A percentile compares a stretch with the other conserved stretches of the same genome.
These are phyloP conservation scores for Leishmania aethiopica DNA, from an alignment of 208 protist species.

Conservation along the genomic window DNA sequence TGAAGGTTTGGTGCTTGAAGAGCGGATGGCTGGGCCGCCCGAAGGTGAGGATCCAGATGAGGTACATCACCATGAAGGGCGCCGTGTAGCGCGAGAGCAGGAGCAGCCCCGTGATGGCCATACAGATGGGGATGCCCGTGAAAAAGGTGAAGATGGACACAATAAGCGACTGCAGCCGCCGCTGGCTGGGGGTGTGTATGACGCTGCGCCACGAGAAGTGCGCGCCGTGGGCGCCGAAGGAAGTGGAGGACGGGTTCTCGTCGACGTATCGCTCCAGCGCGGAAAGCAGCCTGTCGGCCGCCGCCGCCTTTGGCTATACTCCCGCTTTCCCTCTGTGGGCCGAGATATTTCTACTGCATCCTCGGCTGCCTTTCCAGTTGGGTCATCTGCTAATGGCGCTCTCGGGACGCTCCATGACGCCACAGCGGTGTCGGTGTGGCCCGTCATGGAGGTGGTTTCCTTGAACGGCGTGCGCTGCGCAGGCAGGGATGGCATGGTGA, in stretches of 20 bases:
- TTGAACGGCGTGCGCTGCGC: background rate
- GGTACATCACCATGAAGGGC: slow-evolving; percentile 64
- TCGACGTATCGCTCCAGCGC: slow-evolving; percentile 59
- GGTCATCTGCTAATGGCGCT: background rate
- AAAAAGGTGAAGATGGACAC: slow-evolving; percentile 72
- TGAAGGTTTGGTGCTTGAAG: slow-evolving; percentile 26
- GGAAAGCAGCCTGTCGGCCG: slow-evolving; percentile 37
- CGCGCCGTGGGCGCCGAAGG: slow-evolving; percentile 25
- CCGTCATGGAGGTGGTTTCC: background rate
- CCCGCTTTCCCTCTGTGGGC: background rate
- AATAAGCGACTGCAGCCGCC: slow-evolving; percentile 51
- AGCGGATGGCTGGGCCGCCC: slow-evolving; percentile 52
- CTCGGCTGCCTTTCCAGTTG: background rate
- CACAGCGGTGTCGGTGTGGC: background rate
- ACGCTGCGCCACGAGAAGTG: slow-evolving; percentile 49
- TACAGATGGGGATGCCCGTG: slow-evolving; percentile 58
- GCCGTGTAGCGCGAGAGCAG: slow-evolving; percentile 53
- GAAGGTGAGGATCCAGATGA: slow-evolving; percentile 71
- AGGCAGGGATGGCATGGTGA: slow-evolving; percentile 4
- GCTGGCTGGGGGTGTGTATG: slow-evolving; percentile 50
- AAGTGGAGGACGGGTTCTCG: slow-evolving; percentile 21
- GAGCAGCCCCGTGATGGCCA: slow-evolving; percentile 40
- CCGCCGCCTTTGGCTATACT: slow-evolving; percentile 36
- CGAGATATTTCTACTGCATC: background rate
- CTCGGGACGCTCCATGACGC: too few relatives aligned